Percentiles rank a stretch among this genome's conserved stretches.
These are phyloP conservation scores for Dryadomyces sulphureus DNA, from an alignment of 2,329 filamentous ascomycete genomes.

Conservation along the genomic window DNA sequence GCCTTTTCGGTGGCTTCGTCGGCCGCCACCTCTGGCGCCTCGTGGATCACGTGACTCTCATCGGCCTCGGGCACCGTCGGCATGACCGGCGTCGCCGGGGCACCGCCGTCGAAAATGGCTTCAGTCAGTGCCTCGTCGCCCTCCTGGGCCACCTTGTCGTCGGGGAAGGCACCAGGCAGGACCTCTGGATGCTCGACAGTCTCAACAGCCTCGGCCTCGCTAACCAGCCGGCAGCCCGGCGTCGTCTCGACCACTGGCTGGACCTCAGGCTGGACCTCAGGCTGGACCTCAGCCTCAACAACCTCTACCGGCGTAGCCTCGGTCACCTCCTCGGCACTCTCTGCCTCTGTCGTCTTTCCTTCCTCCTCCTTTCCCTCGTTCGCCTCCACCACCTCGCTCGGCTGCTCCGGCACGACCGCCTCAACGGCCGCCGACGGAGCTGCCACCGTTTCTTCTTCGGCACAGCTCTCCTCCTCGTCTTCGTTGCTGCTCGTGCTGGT, in stretches of 20 bases:
- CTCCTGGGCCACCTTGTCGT: neutral
- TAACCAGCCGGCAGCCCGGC: no score
- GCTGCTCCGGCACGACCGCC: conserved; percentile 2
- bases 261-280: no score
- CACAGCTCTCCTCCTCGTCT: conserved; percentile 8
- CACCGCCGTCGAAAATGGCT: neutral
- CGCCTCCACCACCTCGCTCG: no score
- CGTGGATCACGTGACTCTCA: no score
- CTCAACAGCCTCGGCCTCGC: neutral
- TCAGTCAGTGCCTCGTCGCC: neutral
- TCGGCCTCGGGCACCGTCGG: no score
- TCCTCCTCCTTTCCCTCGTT: neutral
- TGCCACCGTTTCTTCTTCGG: conserved; percentile 21
- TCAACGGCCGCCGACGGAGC: conserved; percentile 11
- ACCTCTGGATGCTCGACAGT: neutral
- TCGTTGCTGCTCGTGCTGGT: conserved; percentile 14
- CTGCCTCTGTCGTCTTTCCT: neutral
- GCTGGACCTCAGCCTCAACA: neutral
- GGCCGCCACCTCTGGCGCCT: no score
- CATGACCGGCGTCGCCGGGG: no score
- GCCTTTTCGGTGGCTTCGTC: no score
- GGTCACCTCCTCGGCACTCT: neutral
- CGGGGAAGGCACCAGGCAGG: conserved; percentile 10
- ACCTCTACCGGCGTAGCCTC: conserved; percentile 5
- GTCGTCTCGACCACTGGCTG: no score